Evolutionary conservation across 306 rosid genomes (phyloP), one percentile per base, ranked within the genome.

Genomic region (Rubus parviflorus): DNA sequence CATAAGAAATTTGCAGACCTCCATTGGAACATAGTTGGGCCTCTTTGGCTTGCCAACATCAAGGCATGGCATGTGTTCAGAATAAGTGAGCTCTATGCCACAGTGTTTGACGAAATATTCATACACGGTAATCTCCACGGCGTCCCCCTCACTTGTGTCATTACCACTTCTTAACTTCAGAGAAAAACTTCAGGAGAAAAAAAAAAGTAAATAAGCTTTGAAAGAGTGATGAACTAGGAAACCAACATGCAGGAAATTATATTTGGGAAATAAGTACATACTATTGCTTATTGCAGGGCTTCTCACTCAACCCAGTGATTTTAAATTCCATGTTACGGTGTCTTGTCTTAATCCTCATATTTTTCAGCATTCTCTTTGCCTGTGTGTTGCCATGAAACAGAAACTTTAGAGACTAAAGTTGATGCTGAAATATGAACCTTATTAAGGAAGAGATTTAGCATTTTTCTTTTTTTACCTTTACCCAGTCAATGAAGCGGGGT

Each of bases 1-100:
- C 64, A 77, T 12, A 48, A 69, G 46, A 17, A 52, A 68, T 63
- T 72, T 19, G 57, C 87, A 61, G 71, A 90, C 98, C 98, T 95
- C 98, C 70, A 95, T 58, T 23, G 98, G 98, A 58, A 95, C 65
- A 86, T 89, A 90, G 79, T 42, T 78, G 46, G 98, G 97, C 41
- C 86, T 86, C 20, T 90, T 90, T 47, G 96, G 97, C 83, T 85
- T 90, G 79, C 98, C 98, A 57, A 94, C 97, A 85, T 92, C 89
- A 79, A 94, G 84, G 77, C 98, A 92, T 45, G 97, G 98, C 82
- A 94, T 79, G 78, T 86, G 86, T 40, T 85, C 85, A 70, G 97
- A 93, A 60, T 81, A 85, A 25, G 80, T 47, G 63, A 92, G 83
- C 71, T 92, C 89, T 70, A 92, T 86, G 68, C 87, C 89, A 78